A percentile compares a stretch with the other conserved stretches of the same genome.
These are phyloP conservation scores for Sclerotinia trifoliorum DNA, from an alignment of 2,329 filamentous ascomycete genomes.

Conservation along the genomic window DNA sequence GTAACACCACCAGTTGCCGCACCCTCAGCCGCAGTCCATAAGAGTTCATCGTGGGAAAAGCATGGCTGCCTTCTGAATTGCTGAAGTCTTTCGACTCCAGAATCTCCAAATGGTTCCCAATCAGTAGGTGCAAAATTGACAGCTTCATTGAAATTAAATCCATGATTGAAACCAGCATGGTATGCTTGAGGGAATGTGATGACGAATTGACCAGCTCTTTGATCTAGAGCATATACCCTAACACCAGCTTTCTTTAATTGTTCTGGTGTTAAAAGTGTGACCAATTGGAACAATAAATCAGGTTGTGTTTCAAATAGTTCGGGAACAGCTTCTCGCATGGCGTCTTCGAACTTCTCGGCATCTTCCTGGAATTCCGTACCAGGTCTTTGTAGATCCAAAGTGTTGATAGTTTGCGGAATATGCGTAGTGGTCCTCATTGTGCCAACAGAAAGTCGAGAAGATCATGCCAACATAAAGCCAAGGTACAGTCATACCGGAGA, in stretches of 20 bases:
- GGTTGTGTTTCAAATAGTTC: constrained; percentile 97
- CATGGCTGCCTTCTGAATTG: constrained; percentile 89
- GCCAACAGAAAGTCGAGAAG: constrained; percentile 99
- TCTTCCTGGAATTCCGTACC: constrained; percentile 98
- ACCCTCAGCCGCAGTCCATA: constrained; percentile 84
- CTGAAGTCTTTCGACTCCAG: constrained; percentile 81
- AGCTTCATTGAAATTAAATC: constrained; percentile 98
- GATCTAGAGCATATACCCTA: constrained; percentile 90
- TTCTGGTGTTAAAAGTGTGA: constrained; percentile 92
- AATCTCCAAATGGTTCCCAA: constrained; percentile 90
- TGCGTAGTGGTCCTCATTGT: constrained; percentile 96
- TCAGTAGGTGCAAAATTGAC: constrained; percentile 96
- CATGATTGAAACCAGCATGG: constrained; percentile 97
- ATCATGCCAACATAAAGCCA: constrained; percentile 99
- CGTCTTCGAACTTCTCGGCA: constrained; percentile 89
- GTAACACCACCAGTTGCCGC: constrained; percentile 62
- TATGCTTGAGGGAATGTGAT: constrained; percentile 97
- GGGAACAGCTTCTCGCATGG: constrained; percentile 92
- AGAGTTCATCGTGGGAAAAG: constrained; percentile 93
- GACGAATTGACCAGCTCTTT: constrained; percentile 92
- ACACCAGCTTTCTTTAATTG: constrained; percentile 92
- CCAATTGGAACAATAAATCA: constrained; percentile 91
- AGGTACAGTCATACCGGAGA: constrained; percentile 98
- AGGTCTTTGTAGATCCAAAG: constrained; percentile 96
- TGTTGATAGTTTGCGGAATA: constrained; percentile 99